Conservation (phyloP, 148 eudicot genomes). For the Fallopia convolvulus region DNA sequence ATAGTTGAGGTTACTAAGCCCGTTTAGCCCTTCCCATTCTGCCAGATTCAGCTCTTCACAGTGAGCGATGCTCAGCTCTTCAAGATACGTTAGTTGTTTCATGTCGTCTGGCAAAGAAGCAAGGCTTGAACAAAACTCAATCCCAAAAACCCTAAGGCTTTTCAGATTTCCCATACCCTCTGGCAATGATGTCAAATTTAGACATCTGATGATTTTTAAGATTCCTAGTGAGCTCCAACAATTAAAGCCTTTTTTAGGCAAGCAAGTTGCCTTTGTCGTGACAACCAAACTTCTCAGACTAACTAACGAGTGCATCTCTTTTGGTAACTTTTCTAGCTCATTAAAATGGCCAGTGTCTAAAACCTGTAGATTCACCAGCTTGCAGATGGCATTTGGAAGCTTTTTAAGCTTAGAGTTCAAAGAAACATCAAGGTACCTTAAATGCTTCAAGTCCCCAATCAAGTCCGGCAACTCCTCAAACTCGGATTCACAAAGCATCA, state of each 20-base stretch:
- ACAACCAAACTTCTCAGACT: conserved; percentile 25
- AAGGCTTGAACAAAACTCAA: conserved; percentile 28
- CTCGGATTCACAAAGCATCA: conserved; percentile 15
- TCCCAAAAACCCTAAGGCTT: conserved; percentile 19
- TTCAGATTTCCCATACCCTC: conserved; percentile 22
- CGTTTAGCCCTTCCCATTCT: conserved; percentile 24
- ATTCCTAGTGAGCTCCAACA: conserved; percentile 18
- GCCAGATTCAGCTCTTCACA: conserved; percentile 32
- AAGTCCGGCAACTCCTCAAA: conserved; percentile 39
- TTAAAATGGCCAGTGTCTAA: conserved; percentile 20
- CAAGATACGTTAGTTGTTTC: conserved; percentile 23
- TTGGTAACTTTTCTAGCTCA: conserved; percentile 28
- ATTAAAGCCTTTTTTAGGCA: conserved; percentile 9
- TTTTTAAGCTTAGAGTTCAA: conserved; percentile 21
- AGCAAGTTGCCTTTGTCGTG: conserved; percentile 19
- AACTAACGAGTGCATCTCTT: conserved; percentile 17
- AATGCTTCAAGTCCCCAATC: conserved; percentile 34
- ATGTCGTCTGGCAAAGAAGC: conserved; percentile 27
- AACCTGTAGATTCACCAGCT: conserved; percentile 32
- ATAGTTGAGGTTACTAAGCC: conserved; percentile 21
- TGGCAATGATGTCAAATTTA: conserved; percentile 18
- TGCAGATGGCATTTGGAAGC: conserved; percentile 34
- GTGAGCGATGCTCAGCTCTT: conserved; percentile 26
- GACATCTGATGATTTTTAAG: conserved; percentile 20
- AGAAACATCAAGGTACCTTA: conserved; percentile 31